Evolutionary conservation across 164 flowering plant species (phyloP).

Genomic region (Tinospora cordifolia): DNA sequence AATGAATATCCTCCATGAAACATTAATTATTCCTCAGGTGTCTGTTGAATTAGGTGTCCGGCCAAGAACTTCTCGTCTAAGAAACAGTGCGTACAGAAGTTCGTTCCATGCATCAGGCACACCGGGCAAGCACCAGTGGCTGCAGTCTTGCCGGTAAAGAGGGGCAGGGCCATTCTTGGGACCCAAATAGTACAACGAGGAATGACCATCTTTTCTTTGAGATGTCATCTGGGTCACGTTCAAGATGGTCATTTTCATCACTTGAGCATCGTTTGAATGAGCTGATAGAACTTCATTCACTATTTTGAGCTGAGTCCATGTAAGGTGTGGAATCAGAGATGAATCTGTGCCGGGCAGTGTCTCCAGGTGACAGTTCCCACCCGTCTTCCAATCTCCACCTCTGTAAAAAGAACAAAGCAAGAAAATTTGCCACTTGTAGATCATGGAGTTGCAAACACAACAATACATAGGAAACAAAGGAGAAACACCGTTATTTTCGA

Average conservation of each 20-base stretch:
- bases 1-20: not conserved
- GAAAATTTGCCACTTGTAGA: too few relatives aligned
- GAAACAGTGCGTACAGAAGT: conserved; percentile 57
- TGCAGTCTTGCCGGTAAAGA: conserved; percentile 62
- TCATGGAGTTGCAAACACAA: too few relatives aligned
- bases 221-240: conserved; percentile 51
- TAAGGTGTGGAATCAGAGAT: conserved; percentile 16
- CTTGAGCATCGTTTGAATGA: conserved; percentile 16
- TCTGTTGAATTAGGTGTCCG: conserved; percentile 9
- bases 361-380: conserved; percentile 68
- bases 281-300: conserved; percentile 29
- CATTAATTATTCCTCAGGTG: not conserved
- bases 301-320: conserved; percentile 25
- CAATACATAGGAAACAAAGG: too few relatives aligned
- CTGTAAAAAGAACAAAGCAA: conserved; percentile 24
- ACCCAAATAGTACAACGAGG: conserved; percentile 49
- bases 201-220: conserved; percentile 59
- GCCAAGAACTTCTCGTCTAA: conserved; percentile 28
- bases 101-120: conserved; percentile 86
- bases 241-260: conserved; percentile 33
- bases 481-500: too few relatives aligned
- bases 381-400: conserved; percentile 71
- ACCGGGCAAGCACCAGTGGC: conserved; percentile 88
- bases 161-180: conserved; percentile 36
- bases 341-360: conserved; percentile 46